These are phyloP conservation scores for Solanum hybrid DNA, from an alignment of 305 asterid species.

Conservation along the genomic window DNA sequence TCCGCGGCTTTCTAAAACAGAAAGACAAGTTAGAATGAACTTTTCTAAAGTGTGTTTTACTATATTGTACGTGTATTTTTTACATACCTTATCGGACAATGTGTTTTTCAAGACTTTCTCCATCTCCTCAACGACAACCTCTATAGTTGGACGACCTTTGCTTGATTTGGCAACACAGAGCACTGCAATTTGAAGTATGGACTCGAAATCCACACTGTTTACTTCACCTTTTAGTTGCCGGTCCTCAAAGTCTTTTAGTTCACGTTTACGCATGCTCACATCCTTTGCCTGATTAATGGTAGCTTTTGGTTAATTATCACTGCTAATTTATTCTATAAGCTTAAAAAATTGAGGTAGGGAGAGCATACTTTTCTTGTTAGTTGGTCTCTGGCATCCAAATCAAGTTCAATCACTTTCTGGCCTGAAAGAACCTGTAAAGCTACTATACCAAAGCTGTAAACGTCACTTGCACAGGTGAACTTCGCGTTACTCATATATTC, in stretches of 20 bases:
- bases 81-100: constrained; percentile 29
- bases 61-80: not conserved
- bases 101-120: constrained; percentile 62
- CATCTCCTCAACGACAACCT: constrained; percentile 51
- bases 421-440: constrained; percentile 71
- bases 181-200: constrained; percentile 74
- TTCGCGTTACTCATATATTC: constrained; percentile 89
- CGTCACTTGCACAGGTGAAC: constrained; percentile 74
- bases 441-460: constrained; percentile 79
- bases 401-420: constrained; percentile 66
- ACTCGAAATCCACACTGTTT: constrained; percentile 48
- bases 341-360: not conserved
- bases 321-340: not conserved
- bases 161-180: constrained; percentile 61
- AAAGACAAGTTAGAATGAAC: constrained; percentile 7
- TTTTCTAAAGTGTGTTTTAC: not conserved
- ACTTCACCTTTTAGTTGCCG: constrained; percentile 37
- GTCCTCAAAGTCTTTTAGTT: constrained; percentile 58
- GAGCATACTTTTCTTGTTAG: constrained; percentile 61
- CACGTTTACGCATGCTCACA: constrained; percentile 56
- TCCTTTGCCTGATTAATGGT: constrained; percentile 49
- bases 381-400: constrained; percentile 72
- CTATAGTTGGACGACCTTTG: constrained; percentile 67
- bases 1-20: not conserved
- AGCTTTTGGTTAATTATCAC: not conserved